These are phyloP conservation scores for Alternaria incomplexa DNA, from an alignment of 2,329 filamentous ascomycete genomes.

Conservation along the genomic window DNA sequence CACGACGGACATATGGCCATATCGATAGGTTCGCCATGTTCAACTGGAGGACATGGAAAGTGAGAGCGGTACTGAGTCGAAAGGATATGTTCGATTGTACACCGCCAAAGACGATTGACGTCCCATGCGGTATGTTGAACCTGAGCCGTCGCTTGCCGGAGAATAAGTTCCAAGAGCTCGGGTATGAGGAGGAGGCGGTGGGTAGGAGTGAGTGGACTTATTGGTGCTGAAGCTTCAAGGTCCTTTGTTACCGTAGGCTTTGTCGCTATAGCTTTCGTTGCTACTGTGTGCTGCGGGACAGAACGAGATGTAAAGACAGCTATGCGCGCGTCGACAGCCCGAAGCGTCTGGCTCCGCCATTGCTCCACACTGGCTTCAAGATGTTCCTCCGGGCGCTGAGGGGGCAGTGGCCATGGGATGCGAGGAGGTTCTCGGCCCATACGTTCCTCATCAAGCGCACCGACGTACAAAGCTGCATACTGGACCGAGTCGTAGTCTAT, in stretches of 20 bases:
- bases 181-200: not conserved
- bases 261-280: not conserved
- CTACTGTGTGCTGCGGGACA: not conserved
- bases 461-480: not conserved
- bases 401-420: not conserved
- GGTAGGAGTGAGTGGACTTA: not conserved
- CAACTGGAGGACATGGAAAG: not conserved
- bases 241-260: not conserved
- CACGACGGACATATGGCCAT: not conserved
- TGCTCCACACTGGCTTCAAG: not conserved
- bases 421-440: not conserved
- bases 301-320: not conserved
- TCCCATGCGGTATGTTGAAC: constrained; percentile 1
- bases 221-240: not conserved
- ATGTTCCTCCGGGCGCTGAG: not conserved
- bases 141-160: not conserved
- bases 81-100: not conserved
- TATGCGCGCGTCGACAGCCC: not conserved
- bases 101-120: not conserved
- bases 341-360: not conserved
- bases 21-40: not conserved
- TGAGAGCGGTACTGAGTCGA: not conserved
- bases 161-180: not conserved
- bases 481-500: not conserved
- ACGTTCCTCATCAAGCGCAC: not conserved